Base-by-base conservation (phyloP, 352 stramenopile genomes). In the Pythium guiyangense region DNA sequence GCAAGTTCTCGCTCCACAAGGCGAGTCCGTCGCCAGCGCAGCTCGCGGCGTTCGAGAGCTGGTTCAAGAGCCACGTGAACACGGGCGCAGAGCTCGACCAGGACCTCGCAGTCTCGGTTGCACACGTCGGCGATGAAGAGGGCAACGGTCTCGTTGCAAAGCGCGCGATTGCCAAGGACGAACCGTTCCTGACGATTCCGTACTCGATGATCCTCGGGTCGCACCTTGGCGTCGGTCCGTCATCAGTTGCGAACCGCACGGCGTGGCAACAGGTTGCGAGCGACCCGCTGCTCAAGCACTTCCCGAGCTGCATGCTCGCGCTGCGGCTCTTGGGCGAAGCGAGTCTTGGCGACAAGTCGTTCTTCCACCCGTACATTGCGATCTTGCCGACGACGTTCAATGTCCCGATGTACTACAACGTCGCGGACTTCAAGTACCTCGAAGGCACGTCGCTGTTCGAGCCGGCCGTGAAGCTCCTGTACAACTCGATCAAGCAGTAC, bases 401-500 rank as follows among this genome's bases (percentile, higher is more conserved):
- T 34, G 67, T 87, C 12, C 77, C 77, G 42, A 59, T 87, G 17
- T 74, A 69, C 37, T 87, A 80, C 63, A 68, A 72, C 22, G 57
- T 51, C 9, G 66, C 44, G 18, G 72, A 87, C 52, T 79, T 85
- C 46, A 62, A 66, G 27, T 69, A 60, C 20, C 62, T 87, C 25
- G 60, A 68, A n/a, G 55, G 62, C 15, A 80, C 72, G 3, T 42
- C 68, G 29, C 63, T 77, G 2, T 82, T 72, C 47, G 60, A 64
- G 2, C 64, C 71, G 17, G 70, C 73, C 2, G 63, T 79, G 37
- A 73, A 78, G 56, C 53, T 82, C 5, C 49, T 84, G 27, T 81
- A 79, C 68, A 87, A 84, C 54, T 69, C 67, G 26, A 73, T 87
- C 68, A 83, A 83, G 51, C 73, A 84, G 55, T 87, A 80, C 50